Conservation (phyloP, 768 basidiomycete genomes). For the Dioszegia hungarica region DNA sequence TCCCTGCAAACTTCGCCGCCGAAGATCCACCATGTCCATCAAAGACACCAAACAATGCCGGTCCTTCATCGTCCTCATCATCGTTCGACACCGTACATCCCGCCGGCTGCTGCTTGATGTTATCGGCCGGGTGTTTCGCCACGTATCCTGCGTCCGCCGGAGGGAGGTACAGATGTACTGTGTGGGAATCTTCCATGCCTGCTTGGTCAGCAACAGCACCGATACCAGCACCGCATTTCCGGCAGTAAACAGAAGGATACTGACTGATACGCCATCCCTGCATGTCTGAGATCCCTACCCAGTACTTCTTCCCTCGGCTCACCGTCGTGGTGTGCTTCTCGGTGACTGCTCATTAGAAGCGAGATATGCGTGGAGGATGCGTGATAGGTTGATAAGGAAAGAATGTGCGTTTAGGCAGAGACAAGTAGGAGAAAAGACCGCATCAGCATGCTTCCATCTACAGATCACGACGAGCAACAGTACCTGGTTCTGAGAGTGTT, state of each 20-base stretch:
- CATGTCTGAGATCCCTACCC: constrained; percentile 87
- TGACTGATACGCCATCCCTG: constrained; percentile 98
- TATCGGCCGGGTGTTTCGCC: constrained; percentile 11
- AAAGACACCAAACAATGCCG: constrained; percentile 89
- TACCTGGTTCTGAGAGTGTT: constrained; percentile 48
- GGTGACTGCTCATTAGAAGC: constrained; percentile 50
- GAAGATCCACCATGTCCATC: constrained; percentile 90
- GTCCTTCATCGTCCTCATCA: constrained; percentile 51
- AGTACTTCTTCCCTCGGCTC: constrained; percentile 45
- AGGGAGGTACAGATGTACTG: constrained; percentile 62
- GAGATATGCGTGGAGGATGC: neutral
- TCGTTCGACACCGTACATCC: constrained; percentile 52
- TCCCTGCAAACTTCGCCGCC: constrained; percentile 48
- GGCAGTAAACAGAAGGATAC: constrained; percentile 53
- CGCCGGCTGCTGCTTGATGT: constrained; percentile 39
- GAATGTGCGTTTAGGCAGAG: neutral
- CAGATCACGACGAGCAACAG: neutral
- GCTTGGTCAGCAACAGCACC: constrained; percentile 5
- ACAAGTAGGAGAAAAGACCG: neutral
- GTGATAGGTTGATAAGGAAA: neutral
- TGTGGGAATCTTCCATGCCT: constrained; percentile 99
- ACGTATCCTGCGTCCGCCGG: constrained; percentile 23
- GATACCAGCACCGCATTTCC: no score
- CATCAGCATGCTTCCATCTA: constrained; percentile 1
- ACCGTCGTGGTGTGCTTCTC: constrained; percentile 63